phyloP scores from a whole-genome alignment of 768 basidiomycete species.

The Lactifluus hygrophoroides region DNA sequence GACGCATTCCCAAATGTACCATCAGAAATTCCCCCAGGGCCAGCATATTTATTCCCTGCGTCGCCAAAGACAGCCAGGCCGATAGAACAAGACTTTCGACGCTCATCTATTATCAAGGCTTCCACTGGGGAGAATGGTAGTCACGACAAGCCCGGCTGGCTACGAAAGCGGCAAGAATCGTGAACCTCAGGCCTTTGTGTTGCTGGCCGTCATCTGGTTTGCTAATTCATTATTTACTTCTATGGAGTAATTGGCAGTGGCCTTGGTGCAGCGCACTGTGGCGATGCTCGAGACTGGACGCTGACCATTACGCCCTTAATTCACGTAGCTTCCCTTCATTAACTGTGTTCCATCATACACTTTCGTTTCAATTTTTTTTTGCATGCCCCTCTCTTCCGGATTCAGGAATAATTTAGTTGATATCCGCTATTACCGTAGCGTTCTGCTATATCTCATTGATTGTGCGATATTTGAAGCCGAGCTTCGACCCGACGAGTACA shows the following conservation, averaged over 20 bases:
- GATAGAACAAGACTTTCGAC: slow-evolving; percentile 8
- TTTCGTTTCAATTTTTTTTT: background rate
- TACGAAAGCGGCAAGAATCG: background rate
- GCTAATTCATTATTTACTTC: background rate
- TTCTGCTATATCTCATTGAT: slow-evolving; percentile 10
- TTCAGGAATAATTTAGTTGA: slow-evolving; percentile 1
- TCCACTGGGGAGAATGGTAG: background rate
- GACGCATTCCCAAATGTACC: slow-evolving; percentile 72
- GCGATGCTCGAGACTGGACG: background rate
- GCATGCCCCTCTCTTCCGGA: slow-evolving; percentile 1
- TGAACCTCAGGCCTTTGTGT: background rate
- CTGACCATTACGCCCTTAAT: background rate
- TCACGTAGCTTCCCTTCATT: background rate
- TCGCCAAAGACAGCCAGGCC: background rate
- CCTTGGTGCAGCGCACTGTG: background rate
- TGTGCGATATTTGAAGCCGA: slow-evolving; percentile 11
- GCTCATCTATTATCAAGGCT: slow-evolving; percentile 1
- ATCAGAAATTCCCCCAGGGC: slow-evolving; percentile 28
- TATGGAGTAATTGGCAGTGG: background rate
- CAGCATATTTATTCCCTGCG: slow-evolving; percentile 8
- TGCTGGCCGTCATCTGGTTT: background rate
- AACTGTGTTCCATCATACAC: background rate
- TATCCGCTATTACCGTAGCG: background rate
- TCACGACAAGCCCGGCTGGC: slow-evolving; percentile 1
- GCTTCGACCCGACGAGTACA: background rate